Evolutionary conservation across 2,329 filamentous ascomycete species (phyloP), one percentile per base, ranked within the genome.

Genomic region (Endocalyx cinctus): DNA sequence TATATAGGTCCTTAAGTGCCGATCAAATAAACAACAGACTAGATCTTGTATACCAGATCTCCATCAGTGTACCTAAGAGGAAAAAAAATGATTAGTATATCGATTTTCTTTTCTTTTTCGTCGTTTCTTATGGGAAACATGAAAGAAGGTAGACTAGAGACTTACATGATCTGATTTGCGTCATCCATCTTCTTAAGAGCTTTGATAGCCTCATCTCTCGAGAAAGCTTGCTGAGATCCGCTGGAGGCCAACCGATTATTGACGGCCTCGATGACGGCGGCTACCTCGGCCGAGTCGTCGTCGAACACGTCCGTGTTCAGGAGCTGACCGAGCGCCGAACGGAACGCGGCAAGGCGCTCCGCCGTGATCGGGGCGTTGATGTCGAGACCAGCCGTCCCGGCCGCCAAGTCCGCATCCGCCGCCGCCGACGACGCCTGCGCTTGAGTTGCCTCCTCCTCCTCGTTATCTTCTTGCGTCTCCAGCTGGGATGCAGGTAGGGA

Each of bases 161-260:
- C 85, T 76, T 68, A 90, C 89, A 98, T 98, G 55, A 98, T 81
- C 67, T 90, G 82, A 59, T 96, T 96, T 49, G 74, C 70, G 45
- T 85, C 80, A 51, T 87, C 82, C 77, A 98, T 81, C 55, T 74
- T 79, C 60, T 78, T 77, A 36, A 98, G 66, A 27, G 87, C 89
- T 58, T 82, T 76, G 37, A 83, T 66, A 1, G 84, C 87, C 62
- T 98, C 92, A 0, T 67, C 68, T 23, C 72, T 72, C 17, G 69
- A 72, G 62, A 95, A 98, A 23, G 70, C 62, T 6, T 74, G 73
- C 20, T 23, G 20, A n/a, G n/a, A n/a, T 5, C 72, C 72, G 17
- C 62, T 50, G 26, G 62, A 52, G 11, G 74, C 70, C 29, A 95
- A 50, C 48, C 79, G 77, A 4, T 66, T 66, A 57, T 98, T 98